Conservation (phyloP, 371 early-diverging fungal genomes). For the Lichtheimia ramosa region DNA sequence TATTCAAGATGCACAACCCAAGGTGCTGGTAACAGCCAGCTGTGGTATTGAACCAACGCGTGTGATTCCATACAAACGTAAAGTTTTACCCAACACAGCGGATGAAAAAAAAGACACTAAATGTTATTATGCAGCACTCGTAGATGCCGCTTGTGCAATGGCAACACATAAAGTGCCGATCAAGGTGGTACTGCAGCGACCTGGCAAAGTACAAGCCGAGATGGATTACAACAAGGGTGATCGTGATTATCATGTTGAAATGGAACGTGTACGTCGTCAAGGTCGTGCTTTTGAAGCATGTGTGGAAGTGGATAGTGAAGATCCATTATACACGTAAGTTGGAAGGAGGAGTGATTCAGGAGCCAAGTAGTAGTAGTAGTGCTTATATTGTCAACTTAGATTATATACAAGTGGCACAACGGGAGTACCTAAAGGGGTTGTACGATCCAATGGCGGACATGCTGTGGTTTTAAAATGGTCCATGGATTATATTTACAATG, state of each 20-base stretch:
- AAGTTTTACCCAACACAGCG: neutral
- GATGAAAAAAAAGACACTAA: neutral
- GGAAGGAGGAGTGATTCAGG: neutral
- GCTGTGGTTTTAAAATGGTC: slow-evolving; percentile 81
- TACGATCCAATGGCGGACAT: slow-evolving; percentile 90
- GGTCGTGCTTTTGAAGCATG: slow-evolving; percentile 43
- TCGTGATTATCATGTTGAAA: slow-evolving; percentile 60
- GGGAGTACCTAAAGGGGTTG: slow-evolving; percentile 86
- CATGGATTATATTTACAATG: slow-evolving; percentile 77
- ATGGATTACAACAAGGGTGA: slow-evolving; percentile 59
- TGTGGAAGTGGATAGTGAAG: slow-evolving; percentile 78
- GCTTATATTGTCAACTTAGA: slow-evolving; percentile 28
- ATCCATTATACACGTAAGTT: slow-evolving; percentile 75
- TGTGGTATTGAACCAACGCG: slow-evolving; percentile 77
- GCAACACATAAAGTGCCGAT: slow-evolving; percentile 52
- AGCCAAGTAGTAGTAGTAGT: too few relatives aligned
- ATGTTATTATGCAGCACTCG: slow-evolving; percentile 48
- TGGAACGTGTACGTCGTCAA: slow-evolving; percentile 36
- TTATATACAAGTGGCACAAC: slow-evolving; percentile 94
- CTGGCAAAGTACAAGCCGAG: slow-evolving; percentile 41
- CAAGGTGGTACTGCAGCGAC: slow-evolving; percentile 63
- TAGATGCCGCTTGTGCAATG: slow-evolving; percentile 64
- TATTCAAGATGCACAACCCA: slow-evolving; percentile 77
- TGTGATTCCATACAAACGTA: slow-evolving; percentile 67
- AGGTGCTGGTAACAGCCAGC: slow-evolving; percentile 73